Conservation (phyloP, 208 protist genomes). For the Trichomonas vaginalis region DNA sequence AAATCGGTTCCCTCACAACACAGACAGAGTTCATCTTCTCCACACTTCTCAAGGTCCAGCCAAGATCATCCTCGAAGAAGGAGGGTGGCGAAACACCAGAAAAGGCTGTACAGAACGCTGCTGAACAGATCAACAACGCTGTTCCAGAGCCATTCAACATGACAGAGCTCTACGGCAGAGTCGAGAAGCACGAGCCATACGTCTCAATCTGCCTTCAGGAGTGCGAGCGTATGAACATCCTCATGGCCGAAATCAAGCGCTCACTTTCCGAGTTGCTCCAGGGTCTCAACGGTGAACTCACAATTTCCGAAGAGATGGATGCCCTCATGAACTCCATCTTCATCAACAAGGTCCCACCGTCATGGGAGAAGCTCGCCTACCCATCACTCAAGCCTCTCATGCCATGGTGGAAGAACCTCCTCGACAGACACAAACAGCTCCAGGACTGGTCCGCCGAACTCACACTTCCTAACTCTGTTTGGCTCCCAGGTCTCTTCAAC, state of each 20-base stretch:
- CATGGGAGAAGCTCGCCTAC: conserved; percentile 80
- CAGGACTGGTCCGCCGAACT: conserved; percentile 53
- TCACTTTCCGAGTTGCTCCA: conserved; percentile 85
- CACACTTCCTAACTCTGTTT: conserved; percentile 39
- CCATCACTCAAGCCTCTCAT: conserved; percentile 71
- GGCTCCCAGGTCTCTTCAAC: conserved; percentile 82
- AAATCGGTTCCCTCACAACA: conserved; percentile 86
- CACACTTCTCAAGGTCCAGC: conserved; percentile 79
- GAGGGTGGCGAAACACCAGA: conserved; percentile 52
- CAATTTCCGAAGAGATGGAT: conserved; percentile 57
- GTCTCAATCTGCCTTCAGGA: conserved; percentile 76
- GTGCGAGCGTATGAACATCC: conserved; percentile 86
- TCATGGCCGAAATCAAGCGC: conserved; percentile 63
- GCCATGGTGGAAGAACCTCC: conserved; percentile 79
- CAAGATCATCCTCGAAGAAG: conserved; percentile 61
- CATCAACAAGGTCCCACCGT: conserved; percentile 60
- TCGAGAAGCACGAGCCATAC: conserved; percentile 82
- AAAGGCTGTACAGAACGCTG: conserved; percentile 32
- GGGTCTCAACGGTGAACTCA: conserved; percentile 59
- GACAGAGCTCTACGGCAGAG: conserved; percentile 36
- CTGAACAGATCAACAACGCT: conserved; percentile 47
- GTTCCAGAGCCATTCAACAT: conserved; percentile 47
- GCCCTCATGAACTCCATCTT: conserved; percentile 43
- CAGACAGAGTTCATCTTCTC: conserved; percentile 74
- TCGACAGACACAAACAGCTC: conserved; percentile 72